phyloP scores from a whole-genome alignment of 495 filamentous ascomycete genomes.

The Hyaloscypha variabilis region DNA sequence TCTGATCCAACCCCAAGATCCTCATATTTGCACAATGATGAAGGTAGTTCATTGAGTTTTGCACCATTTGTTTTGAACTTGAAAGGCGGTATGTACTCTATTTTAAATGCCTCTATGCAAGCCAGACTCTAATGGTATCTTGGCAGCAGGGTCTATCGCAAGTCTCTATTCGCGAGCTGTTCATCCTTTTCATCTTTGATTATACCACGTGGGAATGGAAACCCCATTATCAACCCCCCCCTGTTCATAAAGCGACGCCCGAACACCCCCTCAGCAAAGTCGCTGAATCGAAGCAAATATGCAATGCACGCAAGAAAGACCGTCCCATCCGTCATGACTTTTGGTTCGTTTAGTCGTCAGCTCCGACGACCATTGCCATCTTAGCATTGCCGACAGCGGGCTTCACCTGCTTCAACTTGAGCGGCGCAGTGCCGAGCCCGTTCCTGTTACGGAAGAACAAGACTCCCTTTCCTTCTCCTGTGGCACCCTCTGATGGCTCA shows the following conservation, averaged over 20 bases:
- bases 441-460: conserved; percentile 77
- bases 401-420: conserved; percentile 24
- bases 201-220: neutral
- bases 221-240: neutral
- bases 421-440: conserved; percentile 66
- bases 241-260: conserved; percentile 3
- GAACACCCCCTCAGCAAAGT: conserved; percentile 14
- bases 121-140: conserved; percentile 15
- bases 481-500: conserved; percentile 65
- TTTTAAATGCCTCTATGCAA: conserved; percentile 7
- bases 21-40: neutral
- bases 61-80: neutral
- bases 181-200: neutral
- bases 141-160: neutral
- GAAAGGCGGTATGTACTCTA: conserved; percentile 4
- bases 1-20: neutral
- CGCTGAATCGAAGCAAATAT: conserved; percentile 18
- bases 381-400: conserved; percentile 4
- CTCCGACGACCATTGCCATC: conserved; percentile 17
- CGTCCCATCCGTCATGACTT: neutral
- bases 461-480: conserved; percentile 65
- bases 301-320: neutral
- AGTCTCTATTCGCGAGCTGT: conserved; percentile 3
- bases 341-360: conserved; percentile 9
- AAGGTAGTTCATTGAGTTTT: neutral